phyloP scores from a whole-genome alignment of 805 yeast genomes.

The Schwanniomyces vanrijiae region DNA sequence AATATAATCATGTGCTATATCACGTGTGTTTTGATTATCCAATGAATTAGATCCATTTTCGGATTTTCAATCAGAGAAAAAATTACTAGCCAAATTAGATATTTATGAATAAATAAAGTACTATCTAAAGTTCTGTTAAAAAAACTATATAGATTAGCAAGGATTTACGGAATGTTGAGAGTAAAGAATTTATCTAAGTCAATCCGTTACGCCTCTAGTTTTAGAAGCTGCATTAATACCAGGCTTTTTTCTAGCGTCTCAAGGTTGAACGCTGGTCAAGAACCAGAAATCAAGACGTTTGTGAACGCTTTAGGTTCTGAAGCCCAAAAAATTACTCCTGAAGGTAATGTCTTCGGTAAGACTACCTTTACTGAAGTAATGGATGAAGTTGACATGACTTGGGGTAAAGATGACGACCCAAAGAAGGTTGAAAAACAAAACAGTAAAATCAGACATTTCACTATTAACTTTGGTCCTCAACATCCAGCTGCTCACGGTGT shows the following conservation, averaged over 20 bases:
- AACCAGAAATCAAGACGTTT: slow-evolving; percentile 31
- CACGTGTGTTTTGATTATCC: slow-evolving; percentile 1
- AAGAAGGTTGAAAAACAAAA: slow-evolving; percentile 42
- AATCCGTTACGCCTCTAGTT: slow-evolving; percentile 8
- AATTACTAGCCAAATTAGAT: not conserved
- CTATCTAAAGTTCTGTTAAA: not conserved
- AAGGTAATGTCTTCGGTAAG: slow-evolving; percentile 33
- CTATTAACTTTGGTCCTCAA: slow-evolving; percentile 90
- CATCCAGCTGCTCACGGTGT: slow-evolving; percentile 97
- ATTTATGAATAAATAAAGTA: not conserved
- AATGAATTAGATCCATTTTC: slow-evolving; percentile 5
- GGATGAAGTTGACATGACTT: slow-evolving; percentile 46
- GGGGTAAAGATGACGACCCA: slow-evolving; percentile 46
- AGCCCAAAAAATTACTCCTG: slow-evolving; percentile 34
- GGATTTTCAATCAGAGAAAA: slow-evolving; percentile 6
- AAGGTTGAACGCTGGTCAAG: slow-evolving; percentile 20
- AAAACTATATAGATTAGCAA: not conserved
- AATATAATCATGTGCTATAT: not conserved
- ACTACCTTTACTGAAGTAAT: slow-evolving; percentile 46
- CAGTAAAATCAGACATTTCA: slow-evolving; percentile 76
- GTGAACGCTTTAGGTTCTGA: slow-evolving; percentile 38
- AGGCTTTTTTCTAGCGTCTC: slow-evolving; percentile 17
- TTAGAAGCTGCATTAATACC: slow-evolving; percentile 1
- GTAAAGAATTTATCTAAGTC: slow-evolving; percentile 14
- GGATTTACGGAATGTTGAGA: slow-evolving; percentile 23